Base-by-base conservation (phyloP, 1,139 yeast species). In the Pichia sp. region DNA sequence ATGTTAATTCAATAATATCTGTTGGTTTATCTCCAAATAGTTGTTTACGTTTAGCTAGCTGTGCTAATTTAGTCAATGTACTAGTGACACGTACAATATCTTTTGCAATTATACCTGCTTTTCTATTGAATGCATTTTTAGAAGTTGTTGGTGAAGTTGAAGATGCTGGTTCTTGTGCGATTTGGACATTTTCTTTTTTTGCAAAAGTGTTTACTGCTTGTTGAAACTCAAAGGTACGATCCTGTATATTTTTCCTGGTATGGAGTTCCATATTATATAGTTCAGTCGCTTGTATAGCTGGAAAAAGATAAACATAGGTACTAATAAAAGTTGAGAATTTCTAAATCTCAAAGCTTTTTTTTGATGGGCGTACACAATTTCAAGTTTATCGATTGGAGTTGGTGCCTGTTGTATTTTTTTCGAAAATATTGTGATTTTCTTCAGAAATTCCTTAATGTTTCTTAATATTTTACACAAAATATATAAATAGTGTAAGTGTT, bases 1-100 rank as follows among this genome's bases (percentile, higher is more conserved):
- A 87, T 1, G 98, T 89, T 56, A 94, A 72, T 65, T 92, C 97
- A 20, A 92, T 87, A 53, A 94, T 87, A 63, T 92, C 98, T 29
- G 86, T 82, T 1, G 98, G 97, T 57, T 85, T 82, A 66, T 94
- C 98, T 63, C 90, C 96, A 59, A 92, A 87, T 61, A 92, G 68
- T n/a, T 97, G 95, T 64, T 89, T 90, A 58, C 90, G 73, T 64
- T 85, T 87, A 11, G 98, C 97, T 54, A 92, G 42, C 27, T 56
- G 60, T 15, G 98, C 96, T 45, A 92, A 72, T 58, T 89, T 83
- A 43, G 85, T 80, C 51, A 94, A 73, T 59, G 89, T 72, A 50
- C 82, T 89, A 3, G 97, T 90, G n/a, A 94, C 88, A 51, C 81
- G 83, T 18, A 89, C 84, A 48, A 92, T 88, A 60, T 92, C 97